Conservation (phyloP, 306 rosid species). For the Trifolium repens region DNA sequence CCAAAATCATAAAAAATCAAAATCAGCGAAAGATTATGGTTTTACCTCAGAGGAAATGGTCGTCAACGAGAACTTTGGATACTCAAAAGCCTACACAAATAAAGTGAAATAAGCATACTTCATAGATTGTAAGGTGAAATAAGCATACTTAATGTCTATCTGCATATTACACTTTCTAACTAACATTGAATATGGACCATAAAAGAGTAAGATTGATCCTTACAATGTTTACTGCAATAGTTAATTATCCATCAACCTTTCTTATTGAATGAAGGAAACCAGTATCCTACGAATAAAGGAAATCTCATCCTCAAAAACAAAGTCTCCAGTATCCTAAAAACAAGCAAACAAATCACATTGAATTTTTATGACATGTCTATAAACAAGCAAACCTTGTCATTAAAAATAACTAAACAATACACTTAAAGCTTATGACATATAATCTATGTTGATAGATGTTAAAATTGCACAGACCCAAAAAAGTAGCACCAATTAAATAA, state of each 20-base stretch:
- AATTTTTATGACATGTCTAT: too few species aligned
- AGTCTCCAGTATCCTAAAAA: too few species aligned
- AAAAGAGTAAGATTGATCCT: slow-evolving; percentile 34
- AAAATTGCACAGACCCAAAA: too few species aligned
- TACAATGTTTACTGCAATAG: slow-evolving; percentile 58
- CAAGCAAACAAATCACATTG: too few species aligned
- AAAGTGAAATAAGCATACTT: slow-evolving; percentile 28
- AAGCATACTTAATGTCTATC: slow-evolving; percentile 75
- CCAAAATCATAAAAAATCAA: neutral
- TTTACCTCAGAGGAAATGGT: slow-evolving; percentile 63
- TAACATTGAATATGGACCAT: slow-evolving; percentile 11
- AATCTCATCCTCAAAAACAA: too few species aligned
- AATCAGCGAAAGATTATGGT: slow-evolving; percentile 61
- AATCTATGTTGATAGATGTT: too few species aligned
- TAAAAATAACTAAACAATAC: too few species aligned
- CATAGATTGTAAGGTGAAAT: slow-evolving; percentile 57
- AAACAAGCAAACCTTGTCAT: too few species aligned
- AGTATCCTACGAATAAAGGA: too few species aligned
- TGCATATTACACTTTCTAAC: slow-evolving; percentile 53
- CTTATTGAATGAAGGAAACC: too few species aligned
- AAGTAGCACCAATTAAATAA: too few species aligned
- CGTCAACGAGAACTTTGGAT: slow-evolving; percentile 57
- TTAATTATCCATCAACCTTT: slow-evolving; percentile 43
- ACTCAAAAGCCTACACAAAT: slow-evolving; percentile 68
- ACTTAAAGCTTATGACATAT: too few species aligned